phyloP scores from a whole-genome alignment of 2,329 filamentous ascomycete species.

The Apiospora pterosperma region DNA sequence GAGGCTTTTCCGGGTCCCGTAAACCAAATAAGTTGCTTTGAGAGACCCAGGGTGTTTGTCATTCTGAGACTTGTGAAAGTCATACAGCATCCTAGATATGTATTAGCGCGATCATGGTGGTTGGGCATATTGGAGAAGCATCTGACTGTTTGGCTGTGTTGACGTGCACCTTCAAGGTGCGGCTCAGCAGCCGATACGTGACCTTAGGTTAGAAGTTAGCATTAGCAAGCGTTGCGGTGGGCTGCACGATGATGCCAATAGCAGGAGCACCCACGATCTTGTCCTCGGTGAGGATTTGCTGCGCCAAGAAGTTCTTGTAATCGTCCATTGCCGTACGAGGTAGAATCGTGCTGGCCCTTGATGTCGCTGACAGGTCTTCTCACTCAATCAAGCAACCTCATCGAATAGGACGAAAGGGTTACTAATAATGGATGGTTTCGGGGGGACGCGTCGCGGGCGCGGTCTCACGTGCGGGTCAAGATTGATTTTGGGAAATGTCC shows the following conservation, averaged over 20 bases:
- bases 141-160: constrained; percentile 84
- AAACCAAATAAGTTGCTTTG: constrained; percentile 90
- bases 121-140: background rate
- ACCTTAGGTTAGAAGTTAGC: constrained; percentile 48
- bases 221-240: background rate
- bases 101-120: background rate
- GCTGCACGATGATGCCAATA: background rate
- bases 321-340: constrained; percentile 48
- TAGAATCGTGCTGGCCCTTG: background rate
- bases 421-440: background rate
- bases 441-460: constrained; percentile 17
- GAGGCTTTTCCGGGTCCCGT: constrained; percentile 57
- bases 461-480: constrained; percentile 30
- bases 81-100: constrained; percentile 70
- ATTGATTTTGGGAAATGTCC: background rate
- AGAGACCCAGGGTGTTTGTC: constrained; percentile 68
- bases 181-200: constrained; percentile 81
- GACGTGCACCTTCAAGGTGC: constrained; percentile 78
- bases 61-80: constrained; percentile 80
- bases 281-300: constrained; percentile 72
- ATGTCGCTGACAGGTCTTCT: background rate
- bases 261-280: constrained; percentile 54
- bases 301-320: constrained; percentile 70
- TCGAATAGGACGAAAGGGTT: background rate
- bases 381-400: background rate